These are phyloP conservation scores for Tylopilus sp. DNA, from an alignment of 1,284 basidiomycete species.

Conservation along the genomic window DNA sequence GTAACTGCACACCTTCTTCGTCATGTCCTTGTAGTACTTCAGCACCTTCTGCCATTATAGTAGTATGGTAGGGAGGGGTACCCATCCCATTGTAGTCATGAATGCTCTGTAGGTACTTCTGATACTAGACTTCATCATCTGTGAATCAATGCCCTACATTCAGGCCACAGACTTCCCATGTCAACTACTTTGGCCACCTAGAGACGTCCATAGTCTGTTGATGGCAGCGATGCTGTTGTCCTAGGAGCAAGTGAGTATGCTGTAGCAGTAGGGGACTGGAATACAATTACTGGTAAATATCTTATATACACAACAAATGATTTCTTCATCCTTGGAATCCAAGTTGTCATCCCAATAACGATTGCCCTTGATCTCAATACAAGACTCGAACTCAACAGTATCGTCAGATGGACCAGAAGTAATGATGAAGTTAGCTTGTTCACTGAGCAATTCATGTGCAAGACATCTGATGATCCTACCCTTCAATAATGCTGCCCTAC, in stretches of 20 bases:
- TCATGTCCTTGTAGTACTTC: background rate
- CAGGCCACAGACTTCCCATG: constrained; percentile 3
- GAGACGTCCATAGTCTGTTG: constrained; percentile 5
- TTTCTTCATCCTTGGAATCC: constrained; percentile 2
- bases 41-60: background rate
- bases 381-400: background rate
- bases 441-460: constrained; percentile 2
- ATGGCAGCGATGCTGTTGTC: background rate
- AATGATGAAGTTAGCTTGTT: background rate
- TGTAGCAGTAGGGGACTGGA: background rate
- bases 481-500: constrained; percentile 7
- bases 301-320: constrained; percentile 15
- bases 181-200: constrained; percentile 12
- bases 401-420: constrained; percentile 1
- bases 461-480: constrained; percentile 7
- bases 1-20: background rate
- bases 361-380: background rate
- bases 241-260: background rate
- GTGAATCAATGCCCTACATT: background rate
- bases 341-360: constrained; percentile 12
- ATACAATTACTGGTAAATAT: constrained; percentile 7
- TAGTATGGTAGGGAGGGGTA: background rate
- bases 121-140: background rate
- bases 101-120: background rate
- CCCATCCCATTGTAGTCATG: background rate